These are phyloP conservation scores for Trichoderma koningiopsis DNA, from an alignment of 2,329 filamentous ascomycete species.

Conservation along the genomic window DNA sequence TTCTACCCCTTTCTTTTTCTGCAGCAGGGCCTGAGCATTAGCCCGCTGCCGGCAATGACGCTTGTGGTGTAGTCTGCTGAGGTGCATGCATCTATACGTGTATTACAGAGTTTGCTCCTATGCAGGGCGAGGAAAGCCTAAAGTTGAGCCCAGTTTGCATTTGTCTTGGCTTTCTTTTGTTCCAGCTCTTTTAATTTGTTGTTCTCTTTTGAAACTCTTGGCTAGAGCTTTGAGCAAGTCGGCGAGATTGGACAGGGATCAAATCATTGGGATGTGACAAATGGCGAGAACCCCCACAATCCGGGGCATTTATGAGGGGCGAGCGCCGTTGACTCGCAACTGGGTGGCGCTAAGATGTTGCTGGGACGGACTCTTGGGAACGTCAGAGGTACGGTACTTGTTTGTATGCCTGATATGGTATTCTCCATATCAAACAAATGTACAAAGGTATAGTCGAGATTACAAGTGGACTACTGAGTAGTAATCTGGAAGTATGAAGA, in stretches of 20 bases:
- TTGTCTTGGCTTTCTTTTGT: neutral
- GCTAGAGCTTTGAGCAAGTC: neutral
- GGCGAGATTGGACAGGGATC: conserved; percentile 4
- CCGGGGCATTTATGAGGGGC: conserved; percentile 13
- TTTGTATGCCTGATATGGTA: neutral
- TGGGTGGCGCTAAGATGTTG: neutral
- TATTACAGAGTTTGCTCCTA: neutral
- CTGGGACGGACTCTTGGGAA: neutral
- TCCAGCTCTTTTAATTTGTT: neutral
- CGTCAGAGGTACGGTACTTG: neutral
- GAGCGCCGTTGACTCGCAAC: neutral
- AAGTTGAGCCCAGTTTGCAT: neutral
- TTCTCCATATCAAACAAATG: neutral
- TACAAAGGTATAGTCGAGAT: neutral
- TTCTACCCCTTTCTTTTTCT: conserved; percentile 3
- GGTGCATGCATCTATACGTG: neutral
- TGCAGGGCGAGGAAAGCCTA: neutral
- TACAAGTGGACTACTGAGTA: neutral
- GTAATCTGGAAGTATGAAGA: neutral
- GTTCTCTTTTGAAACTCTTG: neutral
- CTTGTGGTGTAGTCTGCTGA: neutral
- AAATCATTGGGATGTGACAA: neutral
- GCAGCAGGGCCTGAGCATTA: neutral
- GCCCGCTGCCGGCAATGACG: neutral
- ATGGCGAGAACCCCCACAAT: conserved; percentile 11